Conservation (phyloP, 352 stramenopile genomes). For the Peronospora farinosa region DNA sequence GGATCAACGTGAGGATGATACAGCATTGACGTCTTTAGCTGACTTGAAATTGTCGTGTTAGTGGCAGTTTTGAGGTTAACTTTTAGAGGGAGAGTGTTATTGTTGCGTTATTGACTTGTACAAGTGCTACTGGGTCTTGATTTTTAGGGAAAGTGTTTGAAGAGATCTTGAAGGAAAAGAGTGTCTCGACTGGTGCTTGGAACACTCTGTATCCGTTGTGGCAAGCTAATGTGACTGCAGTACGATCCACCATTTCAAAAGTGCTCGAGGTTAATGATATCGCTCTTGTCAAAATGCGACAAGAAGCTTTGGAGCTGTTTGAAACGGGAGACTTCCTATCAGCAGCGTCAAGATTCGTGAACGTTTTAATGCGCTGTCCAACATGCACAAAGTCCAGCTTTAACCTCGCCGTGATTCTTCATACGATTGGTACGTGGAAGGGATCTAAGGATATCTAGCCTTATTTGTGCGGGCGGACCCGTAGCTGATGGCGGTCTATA, state of each 20-base stretch:
- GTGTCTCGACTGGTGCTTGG: conserved; percentile 4
- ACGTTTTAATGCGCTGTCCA: conserved; percentile 41
- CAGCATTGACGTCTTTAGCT: background rate
- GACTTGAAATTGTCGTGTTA: conserved; percentile 12
- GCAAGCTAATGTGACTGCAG: conserved; percentile 6
- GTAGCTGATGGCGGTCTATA: background rate
- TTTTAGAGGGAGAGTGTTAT: background rate
- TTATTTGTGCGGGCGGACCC: background rate
- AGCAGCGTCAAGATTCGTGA: conserved; percentile 42
- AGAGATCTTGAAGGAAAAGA: conserved; percentile 14
- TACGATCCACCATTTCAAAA: background rate
- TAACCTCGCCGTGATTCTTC: conserved; percentile 70
- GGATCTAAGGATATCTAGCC: background rate
- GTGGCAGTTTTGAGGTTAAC: background rate
- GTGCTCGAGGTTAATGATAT: conserved; percentile 10
- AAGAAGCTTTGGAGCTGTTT: conserved; percentile 38
- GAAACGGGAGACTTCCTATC: conserved; percentile 47
- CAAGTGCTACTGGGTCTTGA: background rate
- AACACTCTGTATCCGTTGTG: conserved; percentile 20
- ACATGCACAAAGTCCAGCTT: conserved; percentile 63
- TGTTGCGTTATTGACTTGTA: background rate
- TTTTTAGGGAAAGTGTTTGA: conserved; percentile 20
- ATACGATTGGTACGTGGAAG: conserved; percentile 42
- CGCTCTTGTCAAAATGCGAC: conserved; percentile 38
- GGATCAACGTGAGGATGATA: conserved; percentile 8